phyloP scores from a whole-genome alignment of 2,329 filamentous ascomycete species.

The Aspergillus vadensis region DNA sequence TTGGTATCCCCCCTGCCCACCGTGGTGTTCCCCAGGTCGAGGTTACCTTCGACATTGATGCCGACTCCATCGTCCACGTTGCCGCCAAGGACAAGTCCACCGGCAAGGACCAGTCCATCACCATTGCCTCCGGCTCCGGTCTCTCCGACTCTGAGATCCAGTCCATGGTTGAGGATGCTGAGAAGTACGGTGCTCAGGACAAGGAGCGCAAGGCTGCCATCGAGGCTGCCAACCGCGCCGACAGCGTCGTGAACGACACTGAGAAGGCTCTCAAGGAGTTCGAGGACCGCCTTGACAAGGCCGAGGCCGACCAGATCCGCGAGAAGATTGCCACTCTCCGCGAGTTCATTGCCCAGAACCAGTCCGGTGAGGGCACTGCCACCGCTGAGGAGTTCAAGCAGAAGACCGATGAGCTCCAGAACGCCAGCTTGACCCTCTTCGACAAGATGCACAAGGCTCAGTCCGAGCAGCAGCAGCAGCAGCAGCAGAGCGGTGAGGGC shows the following conservation, averaged over 20 bases:
- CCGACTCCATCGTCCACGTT: slow-evolving; percentile 96
- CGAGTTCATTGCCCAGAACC: slow-evolving; percentile 90
- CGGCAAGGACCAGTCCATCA: slow-evolving; percentile 99
- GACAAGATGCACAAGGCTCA: slow-evolving; percentile 99
- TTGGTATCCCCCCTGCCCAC: slow-evolving; percentile 93
- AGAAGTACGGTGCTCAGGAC: slow-evolving; percentile 91
- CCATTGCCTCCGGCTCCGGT: slow-evolving; percentile 95
- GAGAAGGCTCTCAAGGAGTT: slow-evolving; percentile 98
- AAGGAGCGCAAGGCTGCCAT: slow-evolving; percentile 97
- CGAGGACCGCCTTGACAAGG: slow-evolving; percentile 93
- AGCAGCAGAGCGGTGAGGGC: slow-evolving; percentile 47
- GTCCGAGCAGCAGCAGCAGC: slow-evolving; percentile 63
- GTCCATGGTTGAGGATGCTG: slow-evolving; percentile 95
- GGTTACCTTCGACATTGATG: slow-evolving; percentile 98
- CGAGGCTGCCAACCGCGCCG: slow-evolving; percentile 94
- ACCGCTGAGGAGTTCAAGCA: slow-evolving; percentile 94
- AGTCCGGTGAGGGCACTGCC: slow-evolving; percentile 82
- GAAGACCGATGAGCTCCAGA: slow-evolving; percentile 98
- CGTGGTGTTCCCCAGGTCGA: slow-evolving; percentile 95
- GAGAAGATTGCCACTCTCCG: slow-evolving; percentile 88
- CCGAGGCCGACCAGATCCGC: slow-evolving; percentile 86
- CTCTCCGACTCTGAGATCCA: slow-evolving; percentile 93
- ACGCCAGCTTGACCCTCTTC: slow-evolving; percentile 91
- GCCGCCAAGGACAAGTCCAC: slow-evolving; percentile 99
- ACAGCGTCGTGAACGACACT: slow-evolving; percentile 94